These are phyloP conservation scores for Candida caryicola DNA, from an alignment of 805 yeast species.

Conservation along the genomic window DNA sequence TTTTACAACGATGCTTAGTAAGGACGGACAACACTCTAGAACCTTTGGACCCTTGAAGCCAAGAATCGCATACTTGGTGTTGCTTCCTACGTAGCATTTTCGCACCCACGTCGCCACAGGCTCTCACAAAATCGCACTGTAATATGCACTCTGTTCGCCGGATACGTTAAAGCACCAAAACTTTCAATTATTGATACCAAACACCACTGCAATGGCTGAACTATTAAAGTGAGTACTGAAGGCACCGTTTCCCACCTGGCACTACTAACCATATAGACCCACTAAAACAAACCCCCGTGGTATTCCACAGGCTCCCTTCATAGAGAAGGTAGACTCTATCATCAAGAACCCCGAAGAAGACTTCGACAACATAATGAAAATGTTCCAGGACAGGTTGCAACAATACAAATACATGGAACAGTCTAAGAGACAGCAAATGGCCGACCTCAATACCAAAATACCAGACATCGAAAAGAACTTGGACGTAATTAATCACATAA, in stretches of 20 bases:
- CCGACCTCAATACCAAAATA: constrained; percentile 61
- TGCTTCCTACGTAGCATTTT: too few species aligned
- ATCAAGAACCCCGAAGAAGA: constrained; percentile 62
- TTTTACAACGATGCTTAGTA: too few species aligned
- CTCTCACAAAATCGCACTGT: too few species aligned
- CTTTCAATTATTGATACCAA: too few species aligned
- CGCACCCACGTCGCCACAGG: too few species aligned
- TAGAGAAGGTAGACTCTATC: constrained; percentile 75
- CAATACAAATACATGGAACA: constrained; percentile 87
- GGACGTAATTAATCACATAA: constrained; percentile 62
- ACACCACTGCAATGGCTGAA: constrained; percentile 22
- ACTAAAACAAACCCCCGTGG: constrained; percentile 83
- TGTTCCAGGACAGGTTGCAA: constrained; percentile 83
- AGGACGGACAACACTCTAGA: too few species aligned
- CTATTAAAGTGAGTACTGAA: constrained; percentile 26
- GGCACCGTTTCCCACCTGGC: too few species aligned
- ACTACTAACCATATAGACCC: constrained; percentile 39
- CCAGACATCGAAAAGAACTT: constrained; percentile 93
- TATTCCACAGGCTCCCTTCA: constrained; percentile 93
- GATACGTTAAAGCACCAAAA: too few species aligned
- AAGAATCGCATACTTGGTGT: too few species aligned
- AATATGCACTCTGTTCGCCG: too few species aligned
- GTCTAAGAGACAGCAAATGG: constrained; percentile 47
- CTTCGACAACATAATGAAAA: constrained; percentile 63
- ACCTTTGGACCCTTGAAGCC: too few species aligned